Conservation (phyloP, 257 asterid species). For the Leonotis leonurus region DNA sequence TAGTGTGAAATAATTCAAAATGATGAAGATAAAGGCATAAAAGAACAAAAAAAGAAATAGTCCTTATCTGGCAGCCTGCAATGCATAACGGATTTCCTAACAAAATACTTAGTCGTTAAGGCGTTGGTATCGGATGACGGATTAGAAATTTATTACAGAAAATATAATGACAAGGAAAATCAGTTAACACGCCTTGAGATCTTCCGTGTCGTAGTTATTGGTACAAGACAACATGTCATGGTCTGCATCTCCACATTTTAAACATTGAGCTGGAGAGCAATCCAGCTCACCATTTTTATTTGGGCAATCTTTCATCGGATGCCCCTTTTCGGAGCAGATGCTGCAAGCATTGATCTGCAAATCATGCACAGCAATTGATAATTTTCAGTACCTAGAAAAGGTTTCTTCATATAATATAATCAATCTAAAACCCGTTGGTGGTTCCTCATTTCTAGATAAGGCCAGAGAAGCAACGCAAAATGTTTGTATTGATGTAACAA, state of each 20-base stretch:
- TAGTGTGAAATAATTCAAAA: background rate
- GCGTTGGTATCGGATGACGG: background rate
- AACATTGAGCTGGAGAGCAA: slow-evolving; percentile 23
- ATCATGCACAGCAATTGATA: background rate
- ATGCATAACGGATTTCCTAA: background rate
- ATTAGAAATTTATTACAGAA: background rate
- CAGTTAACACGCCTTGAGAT: slow-evolving; percentile 37
- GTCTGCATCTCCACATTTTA: slow-evolving; percentile 34
- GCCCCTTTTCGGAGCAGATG: slow-evolving; percentile 31
- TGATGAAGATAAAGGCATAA: background rate
- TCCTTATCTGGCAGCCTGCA: background rate
- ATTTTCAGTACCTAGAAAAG: background rate
- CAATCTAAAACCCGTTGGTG: too few relatives aligned
- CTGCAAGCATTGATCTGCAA: slow-evolving; percentile 24
- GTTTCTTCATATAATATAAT: too few relatives aligned
- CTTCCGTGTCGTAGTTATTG: slow-evolving; percentile 33
- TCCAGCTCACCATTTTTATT: slow-evolving; percentile 16
- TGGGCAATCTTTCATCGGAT: slow-evolving; percentile 30
- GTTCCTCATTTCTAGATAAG: too few relatives aligned
- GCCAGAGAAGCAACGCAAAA: too few relatives aligned
- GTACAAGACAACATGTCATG: slow-evolving; percentile 40
- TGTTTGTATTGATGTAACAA: background rate
- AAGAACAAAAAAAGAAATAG: too few relatives aligned
- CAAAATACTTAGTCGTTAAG: background rate
- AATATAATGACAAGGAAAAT: background rate